phyloP scores from a whole-genome alignment of 441 rosid species.

The Erodium moschatum region DNA sequence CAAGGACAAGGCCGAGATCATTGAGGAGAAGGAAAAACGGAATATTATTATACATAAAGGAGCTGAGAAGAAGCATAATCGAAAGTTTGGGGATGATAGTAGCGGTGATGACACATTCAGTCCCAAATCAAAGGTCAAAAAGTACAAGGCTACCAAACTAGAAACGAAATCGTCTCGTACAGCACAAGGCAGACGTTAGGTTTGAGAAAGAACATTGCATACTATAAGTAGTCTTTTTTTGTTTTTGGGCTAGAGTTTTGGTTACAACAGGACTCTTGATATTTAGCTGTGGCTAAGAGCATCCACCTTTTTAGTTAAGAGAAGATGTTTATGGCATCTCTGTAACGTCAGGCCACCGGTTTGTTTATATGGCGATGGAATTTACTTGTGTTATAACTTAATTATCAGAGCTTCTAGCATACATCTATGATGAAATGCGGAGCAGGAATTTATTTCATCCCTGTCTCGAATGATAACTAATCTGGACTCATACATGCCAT shows the following conservation, averaged over 20 bases:
- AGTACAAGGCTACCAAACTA: constrained; percentile 29
- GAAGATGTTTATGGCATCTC: no score
- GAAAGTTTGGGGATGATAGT: constrained; percentile 34
- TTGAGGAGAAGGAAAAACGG: constrained; percentile 44
- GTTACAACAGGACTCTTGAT: no score
- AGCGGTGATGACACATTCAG: constrained; percentile 39
- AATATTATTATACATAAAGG: constrained; percentile 46
- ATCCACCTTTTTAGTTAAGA: no score
- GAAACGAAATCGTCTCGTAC: constrained; percentile 25
- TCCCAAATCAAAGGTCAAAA: constrained; percentile 42
- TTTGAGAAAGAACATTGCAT: no score
- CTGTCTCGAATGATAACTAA: background rate
- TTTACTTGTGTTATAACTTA: no score
- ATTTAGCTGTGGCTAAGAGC: no score
- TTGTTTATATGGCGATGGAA: no score
- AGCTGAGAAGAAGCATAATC: constrained; percentile 40
- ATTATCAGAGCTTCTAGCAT: no score
- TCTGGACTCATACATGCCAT: background rate
- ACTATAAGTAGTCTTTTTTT: no score
- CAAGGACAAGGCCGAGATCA: constrained; percentile 38
- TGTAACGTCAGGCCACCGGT: no score
- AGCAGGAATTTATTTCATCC: background rate
- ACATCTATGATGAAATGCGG: no score
- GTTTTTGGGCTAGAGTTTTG: no score
- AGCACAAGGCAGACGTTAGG: constrained; percentile 26